A percentile compares a stretch with the other conserved stretches of the same genome.
phyloP scores from a whole-genome alignment of 2,329 filamentous ascomycete genomes.

The Aureobasidium sp. region DNA sequence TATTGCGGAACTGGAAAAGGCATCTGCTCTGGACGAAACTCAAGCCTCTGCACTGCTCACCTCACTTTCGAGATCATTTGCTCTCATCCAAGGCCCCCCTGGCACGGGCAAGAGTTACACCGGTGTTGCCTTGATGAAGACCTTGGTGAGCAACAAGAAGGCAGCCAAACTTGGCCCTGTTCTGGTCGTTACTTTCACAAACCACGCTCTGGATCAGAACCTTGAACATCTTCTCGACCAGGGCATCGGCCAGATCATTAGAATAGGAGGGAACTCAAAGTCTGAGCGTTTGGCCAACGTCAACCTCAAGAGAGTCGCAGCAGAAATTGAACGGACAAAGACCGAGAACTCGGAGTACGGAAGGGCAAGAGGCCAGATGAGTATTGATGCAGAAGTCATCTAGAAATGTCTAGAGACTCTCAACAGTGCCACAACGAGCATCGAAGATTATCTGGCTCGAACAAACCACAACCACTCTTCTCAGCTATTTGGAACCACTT shows the following conservation, averaged over 20 bases:
- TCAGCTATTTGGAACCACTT: conserved; percentile 16
- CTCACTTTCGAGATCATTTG: conserved; percentile 44
- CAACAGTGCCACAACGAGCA: background rate
- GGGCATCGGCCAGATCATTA: conserved; percentile 44
- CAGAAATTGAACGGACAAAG: conserved; percentile 29
- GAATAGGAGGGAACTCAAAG: conserved; percentile 52
- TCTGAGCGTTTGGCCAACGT: conserved; percentile 41
- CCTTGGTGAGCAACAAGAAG: conserved; percentile 38
- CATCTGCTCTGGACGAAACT: conserved; percentile 27
- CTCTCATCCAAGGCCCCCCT: conserved; percentile 60
- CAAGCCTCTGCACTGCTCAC: conserved; percentile 44
- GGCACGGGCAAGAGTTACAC: conserved; percentile 61
- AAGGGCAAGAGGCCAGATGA: conserved; percentile 17
- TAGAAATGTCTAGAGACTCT: conserved; percentile 8
- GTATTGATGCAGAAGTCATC: conserved; percentile 16
- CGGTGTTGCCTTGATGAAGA: conserved; percentile 50
- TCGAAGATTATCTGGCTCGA: conserved; percentile 14
- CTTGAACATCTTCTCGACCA: conserved; percentile 49
- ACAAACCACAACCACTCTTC: conserved; percentile 15
- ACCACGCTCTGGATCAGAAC: conserved; percentile 47
- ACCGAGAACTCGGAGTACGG: conserved; percentile 29
- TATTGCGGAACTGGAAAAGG: background rate
- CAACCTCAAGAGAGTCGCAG: conserved; percentile 39
- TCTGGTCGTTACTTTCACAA: conserved; percentile 41
- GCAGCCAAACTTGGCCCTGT: conserved; percentile 35